These are phyloP conservation scores for Penicillium sp. DNA, from an alignment of 2,329 filamentous ascomycete genomes.

Conservation along the genomic window DNA sequence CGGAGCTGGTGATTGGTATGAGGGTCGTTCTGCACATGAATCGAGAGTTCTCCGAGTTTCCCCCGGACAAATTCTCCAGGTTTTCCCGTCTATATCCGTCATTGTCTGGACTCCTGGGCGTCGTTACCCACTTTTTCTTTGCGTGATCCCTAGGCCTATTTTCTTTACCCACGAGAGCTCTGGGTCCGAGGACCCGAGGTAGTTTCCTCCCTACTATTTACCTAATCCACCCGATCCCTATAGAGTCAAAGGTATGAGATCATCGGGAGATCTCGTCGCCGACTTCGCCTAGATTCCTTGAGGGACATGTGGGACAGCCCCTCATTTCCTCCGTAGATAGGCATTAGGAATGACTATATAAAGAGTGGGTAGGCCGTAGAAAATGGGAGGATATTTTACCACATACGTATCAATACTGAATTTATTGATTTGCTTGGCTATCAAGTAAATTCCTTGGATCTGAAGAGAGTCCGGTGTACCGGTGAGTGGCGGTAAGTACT, in stretches of 20 bases:
- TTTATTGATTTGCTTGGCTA: not conserved
- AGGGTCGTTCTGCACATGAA: constrained; percentile 3
- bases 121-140: not conserved
- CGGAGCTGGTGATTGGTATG: constrained; percentile 3
- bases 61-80: constrained; percentile 14
- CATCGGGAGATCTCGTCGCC: constrained; percentile 15
- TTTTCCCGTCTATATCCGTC: constrained; percentile 24
- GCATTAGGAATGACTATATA: not conserved
- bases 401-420: no score
- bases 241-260: constrained; percentile 11
- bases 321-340: not conserved
- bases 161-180: not conserved
- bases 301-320: not conserved
- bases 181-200: constrained; percentile 23
- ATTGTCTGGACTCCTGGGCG: not conserved
- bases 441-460: not conserved
- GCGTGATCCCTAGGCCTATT: not conserved
- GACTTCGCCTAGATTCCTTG: not conserved
- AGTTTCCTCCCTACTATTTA: constrained; percentile 1
- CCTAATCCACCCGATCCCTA: constrained; percentile 23
- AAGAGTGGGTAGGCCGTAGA: not conserved
- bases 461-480: constrained; percentile 21
- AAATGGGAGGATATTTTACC: no score
- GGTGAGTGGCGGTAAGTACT: constrained; percentile 22
- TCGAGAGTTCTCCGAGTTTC: constrained; percentile 27